A percentile compares a stretch with the other conserved stretches of the same genome.
Conservation (phyloP, 352 stramenopile species). For the Globisporangium canariense region DNA sequence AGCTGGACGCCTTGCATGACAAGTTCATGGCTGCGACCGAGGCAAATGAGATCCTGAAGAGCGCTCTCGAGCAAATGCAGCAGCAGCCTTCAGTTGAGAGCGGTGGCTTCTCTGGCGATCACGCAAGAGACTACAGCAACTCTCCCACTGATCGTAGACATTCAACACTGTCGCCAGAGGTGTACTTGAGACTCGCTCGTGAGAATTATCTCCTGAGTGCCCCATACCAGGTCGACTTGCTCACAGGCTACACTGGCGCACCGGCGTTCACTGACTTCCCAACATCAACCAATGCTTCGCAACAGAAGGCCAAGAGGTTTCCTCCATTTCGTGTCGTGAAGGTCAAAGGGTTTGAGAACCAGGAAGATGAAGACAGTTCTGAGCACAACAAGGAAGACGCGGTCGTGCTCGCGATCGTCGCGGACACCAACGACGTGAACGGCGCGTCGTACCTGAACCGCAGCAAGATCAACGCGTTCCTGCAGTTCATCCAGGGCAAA, state of each 20-base stretch:
- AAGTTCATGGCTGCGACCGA: conserved; percentile 36
- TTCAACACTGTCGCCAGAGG: background rate
- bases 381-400: background rate
- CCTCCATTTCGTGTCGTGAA: conserved; percentile 32
- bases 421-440: conserved; percentile 35
- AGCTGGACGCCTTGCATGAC: conserved; percentile 47
- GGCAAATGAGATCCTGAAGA: conserved; percentile 50
- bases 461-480: conserved; percentile 59
- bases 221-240: conserved; percentile 44
- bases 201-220: conserved; percentile 43
- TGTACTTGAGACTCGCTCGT: conserved; percentile 38
- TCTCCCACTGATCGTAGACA: background rate
- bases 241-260: conserved; percentile 36
- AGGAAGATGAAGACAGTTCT: conserved; percentile 14
- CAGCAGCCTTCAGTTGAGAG: conserved; percentile 1
- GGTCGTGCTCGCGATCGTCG: conserved; percentile 23
- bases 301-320: conserved; percentile 27
- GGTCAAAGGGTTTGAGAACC: conserved; percentile 18
- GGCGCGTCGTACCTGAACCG: conserved; percentile 53
- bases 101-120: background rate
- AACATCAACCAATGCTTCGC: background rate
- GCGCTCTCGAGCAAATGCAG: conserved; percentile 43
- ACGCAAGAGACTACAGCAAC: background rate
- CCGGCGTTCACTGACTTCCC: conserved; percentile 32
- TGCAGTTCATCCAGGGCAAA: conserved; percentile 49